These are phyloP conservation scores for Tothia fuscella DNA, from an alignment of 2,329 filamentous ascomycete genomes.

Conservation along the genomic window DNA sequence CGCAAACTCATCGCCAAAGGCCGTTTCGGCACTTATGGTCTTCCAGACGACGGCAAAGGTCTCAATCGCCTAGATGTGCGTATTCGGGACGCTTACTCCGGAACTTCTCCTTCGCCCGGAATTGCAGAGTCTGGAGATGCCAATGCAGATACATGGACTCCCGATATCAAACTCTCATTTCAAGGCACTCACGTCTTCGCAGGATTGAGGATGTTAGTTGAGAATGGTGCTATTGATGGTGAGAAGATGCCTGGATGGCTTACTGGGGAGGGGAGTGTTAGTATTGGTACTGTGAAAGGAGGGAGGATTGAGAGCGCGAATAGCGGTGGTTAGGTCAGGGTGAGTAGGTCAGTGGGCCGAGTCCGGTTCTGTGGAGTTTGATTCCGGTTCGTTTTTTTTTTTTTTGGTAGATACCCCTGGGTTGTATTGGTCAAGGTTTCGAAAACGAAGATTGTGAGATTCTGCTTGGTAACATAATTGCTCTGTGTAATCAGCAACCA, in stretches of 20 bases:
- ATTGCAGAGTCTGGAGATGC: slow-evolving; percentile 12
- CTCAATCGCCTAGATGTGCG: slow-evolving; percentile 38
- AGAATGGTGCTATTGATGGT: slow-evolving; percentile 63
- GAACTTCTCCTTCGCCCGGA: slow-evolving; percentile 9
- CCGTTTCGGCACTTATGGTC: slow-evolving; percentile 51
- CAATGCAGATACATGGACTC: slow-evolving; percentile 37
- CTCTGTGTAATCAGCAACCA: no score
- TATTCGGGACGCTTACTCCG: slow-evolving; percentile 34
- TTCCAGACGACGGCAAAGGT: slow-evolving; percentile 24
- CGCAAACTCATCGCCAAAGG: slow-evolving; percentile 50
- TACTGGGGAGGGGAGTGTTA: slow-evolving; percentile 77
- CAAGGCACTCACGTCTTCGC: slow-evolving; percentile 69
- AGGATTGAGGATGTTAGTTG: slow-evolving; percentile 65
- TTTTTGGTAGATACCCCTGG: no score
- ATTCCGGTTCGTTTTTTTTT: no score
- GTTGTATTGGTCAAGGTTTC: no score
- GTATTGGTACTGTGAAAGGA: slow-evolving; percentile 54
- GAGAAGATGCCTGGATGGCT: slow-evolving; percentile 79
- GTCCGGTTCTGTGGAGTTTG: not conserved
- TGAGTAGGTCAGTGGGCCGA: no score
- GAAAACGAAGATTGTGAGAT: no score
- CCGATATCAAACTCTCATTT: slow-evolving; percentile 54
- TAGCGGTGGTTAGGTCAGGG: no score
- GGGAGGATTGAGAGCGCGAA: slow-evolving; percentile 44
- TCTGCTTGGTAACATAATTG: no score